Conservation (phyloP, 1,284 basidiomycete species). For the Cryptococcus hybrid region DNA sequence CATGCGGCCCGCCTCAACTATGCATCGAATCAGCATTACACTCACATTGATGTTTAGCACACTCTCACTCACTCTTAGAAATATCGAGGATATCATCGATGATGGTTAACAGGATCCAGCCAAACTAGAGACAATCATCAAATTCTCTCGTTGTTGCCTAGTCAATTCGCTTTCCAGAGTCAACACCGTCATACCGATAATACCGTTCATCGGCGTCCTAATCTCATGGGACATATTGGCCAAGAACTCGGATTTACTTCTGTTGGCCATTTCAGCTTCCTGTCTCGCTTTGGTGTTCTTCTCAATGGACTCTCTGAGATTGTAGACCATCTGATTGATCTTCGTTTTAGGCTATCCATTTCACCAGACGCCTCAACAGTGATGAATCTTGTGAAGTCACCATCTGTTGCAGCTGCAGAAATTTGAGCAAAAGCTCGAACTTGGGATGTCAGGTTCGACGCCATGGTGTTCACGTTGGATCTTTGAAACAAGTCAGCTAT, state of each 20-base stretch:
- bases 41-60: neutral
- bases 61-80: constrained; percentile 80
- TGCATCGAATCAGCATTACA: constrained; percentile 10
- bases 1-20: constrained; percentile 98
- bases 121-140: constrained; percentile 92
- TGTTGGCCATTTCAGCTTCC: constrained; percentile 93
- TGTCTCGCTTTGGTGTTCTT: constrained; percentile 98
- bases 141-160: constrained; percentile 90
- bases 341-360: constrained; percentile 99
- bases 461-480: constrained; percentile 91
- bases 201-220: constrained; percentile 97
- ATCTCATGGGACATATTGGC: constrained; percentile 98
- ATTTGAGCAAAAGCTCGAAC: constrained; percentile 99
- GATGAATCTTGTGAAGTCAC: constrained; percentile 98
- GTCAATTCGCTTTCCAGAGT: constrained; percentile 76
- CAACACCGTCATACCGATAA: constrained; percentile 89
- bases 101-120: constrained; percentile 93
- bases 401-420: constrained; percentile 96
- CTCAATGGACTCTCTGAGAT: constrained; percentile 94
- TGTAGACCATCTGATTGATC: constrained; percentile 89
- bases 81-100: constrained; percentile 99
- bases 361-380: constrained; percentile 98
- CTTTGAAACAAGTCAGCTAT: constrained; percentile 53
- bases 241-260: constrained; percentile 96
- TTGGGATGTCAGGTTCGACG: constrained; percentile 92